Evolutionary conservation across 1,139 yeast species (phyloP).

Genomic region (Geotrichum carabidarum): DNA sequence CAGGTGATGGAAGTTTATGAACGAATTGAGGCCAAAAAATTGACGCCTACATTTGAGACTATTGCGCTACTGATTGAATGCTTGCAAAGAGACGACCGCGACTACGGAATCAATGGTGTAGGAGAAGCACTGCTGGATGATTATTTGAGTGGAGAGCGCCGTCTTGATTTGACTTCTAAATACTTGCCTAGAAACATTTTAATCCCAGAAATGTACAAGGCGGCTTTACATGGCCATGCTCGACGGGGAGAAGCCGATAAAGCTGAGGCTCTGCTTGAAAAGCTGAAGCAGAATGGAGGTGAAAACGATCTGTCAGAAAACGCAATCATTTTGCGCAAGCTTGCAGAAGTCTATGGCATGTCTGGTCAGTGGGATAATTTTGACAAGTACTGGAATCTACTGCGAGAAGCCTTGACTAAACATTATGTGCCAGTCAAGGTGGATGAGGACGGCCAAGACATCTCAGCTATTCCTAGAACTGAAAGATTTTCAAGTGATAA

Average conservation of each 20-base stretch:
- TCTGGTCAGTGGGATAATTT: slow-evolving; percentile 17
- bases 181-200: slow-evolving; percentile 27
- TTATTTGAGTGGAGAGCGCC: slow-evolving; percentile 19
- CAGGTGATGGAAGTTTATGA: slow-evolving; percentile 23
- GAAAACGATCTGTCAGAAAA: slow-evolving; percentile 3
- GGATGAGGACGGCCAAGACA: background rate
- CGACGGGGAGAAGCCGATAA: slow-evolving; percentile 7
- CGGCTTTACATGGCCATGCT: slow-evolving; percentile 7
- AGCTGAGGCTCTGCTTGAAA: background rate
- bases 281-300: slow-evolving; percentile 5
- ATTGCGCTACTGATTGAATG: slow-evolving; percentile 20
- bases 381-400: slow-evolving; percentile 8
- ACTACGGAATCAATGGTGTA: slow-evolving; percentile 6
- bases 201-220: slow-evolving; percentile 26
- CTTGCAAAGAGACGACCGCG: slow-evolving; percentile 9
- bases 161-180: slow-evolving; percentile 28
- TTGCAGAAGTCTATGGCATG: slow-evolving; percentile 13
- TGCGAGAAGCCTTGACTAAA: slow-evolving; percentile 6
- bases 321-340: slow-evolving; percentile 9
- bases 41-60: slow-evolving; percentile 27
- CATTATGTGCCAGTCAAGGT: slow-evolving; percentile 11
- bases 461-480: slow-evolving; percentile 4
- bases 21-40: slow-evolving; percentile 21
- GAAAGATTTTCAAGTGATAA: slow-evolving; percentile 10
- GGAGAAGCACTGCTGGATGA: slow-evolving; percentile 20